Percentiles rank a stretch among this genome's conserved stretches.
These are phyloP conservation scores for Odonthalia washingtoniensis DNA, from an alignment of 31 red algal genomes.

Conservation along the genomic window DNA sequence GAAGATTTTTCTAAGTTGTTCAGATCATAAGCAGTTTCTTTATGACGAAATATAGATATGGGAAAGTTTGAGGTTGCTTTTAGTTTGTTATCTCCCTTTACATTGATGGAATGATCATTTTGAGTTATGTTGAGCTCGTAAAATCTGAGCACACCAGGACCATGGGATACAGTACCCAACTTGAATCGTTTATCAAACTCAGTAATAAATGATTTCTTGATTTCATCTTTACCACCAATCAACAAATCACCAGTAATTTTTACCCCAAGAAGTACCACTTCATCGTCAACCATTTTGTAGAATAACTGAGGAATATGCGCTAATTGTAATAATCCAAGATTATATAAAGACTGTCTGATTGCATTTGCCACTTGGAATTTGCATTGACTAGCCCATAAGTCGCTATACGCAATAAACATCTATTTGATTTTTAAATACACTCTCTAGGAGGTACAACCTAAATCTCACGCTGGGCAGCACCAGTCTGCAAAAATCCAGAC, in stretches of 20 bases:
- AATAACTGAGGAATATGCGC: slow-evolving; percentile 3
- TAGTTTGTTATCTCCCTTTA: too few species aligned
- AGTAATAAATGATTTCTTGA: neutral
- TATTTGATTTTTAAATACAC: neutral
- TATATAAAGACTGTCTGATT: slow-evolving; percentile 7
- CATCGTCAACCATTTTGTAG: neutral
- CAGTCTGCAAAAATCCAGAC: slow-evolving; percentile 35
- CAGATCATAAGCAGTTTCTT: too few species aligned
- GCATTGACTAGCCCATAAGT: neutral
- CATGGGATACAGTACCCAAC: neutral
- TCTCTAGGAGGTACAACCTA: slow-evolving; percentile 25
- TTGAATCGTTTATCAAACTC: neutral
- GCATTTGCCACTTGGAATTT: too few species aligned
- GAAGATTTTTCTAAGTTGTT: too few species aligned
- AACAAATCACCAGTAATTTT: neutral
- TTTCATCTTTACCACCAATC: neutral
- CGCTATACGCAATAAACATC: neutral
- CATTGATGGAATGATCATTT: too few species aligned
- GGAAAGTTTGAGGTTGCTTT: too few species aligned
- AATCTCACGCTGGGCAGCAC: slow-evolving; percentile 24
- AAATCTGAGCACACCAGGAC: too few species aligned
- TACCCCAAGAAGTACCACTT: neutral
- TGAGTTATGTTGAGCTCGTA: too few species aligned
- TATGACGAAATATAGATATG: too few species aligned
- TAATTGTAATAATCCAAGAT: neutral